phyloP scores from a whole-genome alignment of 441 rosid species.

The Erysimum pusillum region DNA sequence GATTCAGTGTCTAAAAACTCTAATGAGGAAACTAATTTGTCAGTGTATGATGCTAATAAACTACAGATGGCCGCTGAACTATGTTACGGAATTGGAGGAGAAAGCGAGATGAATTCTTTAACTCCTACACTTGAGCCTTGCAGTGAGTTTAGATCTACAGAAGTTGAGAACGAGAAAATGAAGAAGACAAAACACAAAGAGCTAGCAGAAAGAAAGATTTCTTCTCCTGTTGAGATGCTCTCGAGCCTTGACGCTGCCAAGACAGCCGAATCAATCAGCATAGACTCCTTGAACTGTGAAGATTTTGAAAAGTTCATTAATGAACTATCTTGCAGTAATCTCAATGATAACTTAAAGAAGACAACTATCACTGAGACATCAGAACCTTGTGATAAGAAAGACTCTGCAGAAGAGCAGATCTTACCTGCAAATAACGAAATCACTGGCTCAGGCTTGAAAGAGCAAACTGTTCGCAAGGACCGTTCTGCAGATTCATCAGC shows the following conservation, averaged over 20 bases:
- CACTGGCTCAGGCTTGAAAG: not conserved
- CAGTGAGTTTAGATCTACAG: conserved; percentile 23
- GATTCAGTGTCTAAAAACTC: not conserved
- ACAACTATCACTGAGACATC: conserved; percentile 1
- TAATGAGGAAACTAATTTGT: not conserved
- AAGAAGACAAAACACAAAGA: conserved; percentile 35
- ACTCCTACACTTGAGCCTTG: conserved; percentile 41
- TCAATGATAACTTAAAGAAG: conserved; percentile 17
- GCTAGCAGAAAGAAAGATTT: not conserved
- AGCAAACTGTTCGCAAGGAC: conserved; percentile 17
- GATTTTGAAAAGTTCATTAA: conserved; percentile 15
- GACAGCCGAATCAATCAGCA: conserved; percentile 5
- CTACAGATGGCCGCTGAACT: conserved; percentile 45
- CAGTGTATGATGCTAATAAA: conserved; percentile 33
- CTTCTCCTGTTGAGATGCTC: conserved; percentile 37
- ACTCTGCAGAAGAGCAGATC: conserved; percentile 7
- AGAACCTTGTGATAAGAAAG: conserved; percentile 13
- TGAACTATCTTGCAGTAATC: not conserved
- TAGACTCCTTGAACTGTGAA: conserved; percentile 19
- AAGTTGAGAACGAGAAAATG: conserved; percentile 36
- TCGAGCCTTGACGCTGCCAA: conserved; percentile 8
- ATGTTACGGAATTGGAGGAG: conserved; percentile 54
- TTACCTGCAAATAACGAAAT: conserved; percentile 5
- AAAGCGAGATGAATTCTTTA: conserved; percentile 54
- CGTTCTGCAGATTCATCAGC: conserved; percentile 30